Base-by-base conservation (phyloP, 2,329 filamentous ascomycete genomes). In the Microdochium trichocladiopsis region DNA sequence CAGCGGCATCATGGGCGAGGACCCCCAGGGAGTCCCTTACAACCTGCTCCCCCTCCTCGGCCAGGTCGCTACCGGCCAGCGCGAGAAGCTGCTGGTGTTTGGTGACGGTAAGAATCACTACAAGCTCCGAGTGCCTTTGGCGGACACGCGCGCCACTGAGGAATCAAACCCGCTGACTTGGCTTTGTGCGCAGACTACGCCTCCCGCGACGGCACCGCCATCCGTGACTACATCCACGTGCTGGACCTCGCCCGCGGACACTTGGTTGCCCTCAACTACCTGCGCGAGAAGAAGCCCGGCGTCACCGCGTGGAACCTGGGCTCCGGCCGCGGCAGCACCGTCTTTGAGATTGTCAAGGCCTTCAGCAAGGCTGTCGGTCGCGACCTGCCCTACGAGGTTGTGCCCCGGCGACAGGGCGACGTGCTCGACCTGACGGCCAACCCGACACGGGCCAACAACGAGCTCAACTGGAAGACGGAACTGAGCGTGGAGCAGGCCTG, bases 181-280 rank as follows among this genome's bases (percentile, higher is more conserved):
- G 50, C 11, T 12, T 23, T 37, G 24, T 25, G 28, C 36, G 22
- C 58, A 95, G 92, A 99, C 77, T 99, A 99, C 76, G 68, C 78
- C 28, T 96, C 91, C 51, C 87, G 85, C 62, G 92, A 96, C 68
- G 92, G 92, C 58, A 96, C 92, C 51, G 90, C 90, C 57, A 96
- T 96, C 69, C 88, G 94, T 62, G 94, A 99, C 75, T 99, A 99
- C 79, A 96, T 99, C 71, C 92, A 96, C 77, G 90, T 96, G 53
- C 80, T 95, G 57, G 92, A 96, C 66, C 84, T 96, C 23, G 89
- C 92, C 47, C 82, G 82, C 57, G 92, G 92, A 56, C 92, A 96
- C 70, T 76, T 96, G 53, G 82, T 89, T 54, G 94, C 95, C 22
- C 86, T 99, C 61, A 91, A 94, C 74, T 90, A 95, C 74, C 86